Evolutionary conservation across 1,284 basidiomycete genomes (phyloP).

Genomic region (Ustilago crameri): DNA sequence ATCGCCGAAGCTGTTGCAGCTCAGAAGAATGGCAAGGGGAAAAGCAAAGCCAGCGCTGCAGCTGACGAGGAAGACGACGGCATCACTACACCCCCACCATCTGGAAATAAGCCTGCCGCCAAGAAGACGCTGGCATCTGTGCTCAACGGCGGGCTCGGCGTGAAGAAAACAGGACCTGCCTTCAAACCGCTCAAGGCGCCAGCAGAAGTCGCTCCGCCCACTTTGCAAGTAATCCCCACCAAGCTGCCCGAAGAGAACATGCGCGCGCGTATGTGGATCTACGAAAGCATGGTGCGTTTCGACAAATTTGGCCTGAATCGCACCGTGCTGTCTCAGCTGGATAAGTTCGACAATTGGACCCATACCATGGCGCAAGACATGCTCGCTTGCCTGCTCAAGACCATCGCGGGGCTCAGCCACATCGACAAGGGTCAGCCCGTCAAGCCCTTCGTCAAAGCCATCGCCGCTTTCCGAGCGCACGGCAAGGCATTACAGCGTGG

Average conservation of each 20-base stretch:
- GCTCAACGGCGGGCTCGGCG: conserved; percentile 3
- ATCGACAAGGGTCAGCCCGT: conserved; percentile 50
- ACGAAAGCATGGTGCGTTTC: conserved; percentile 59
- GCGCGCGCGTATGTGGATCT: conserved; percentile 59
- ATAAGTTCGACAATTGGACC: conserved; percentile 56
- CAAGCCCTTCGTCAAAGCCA: conserved; percentile 27
- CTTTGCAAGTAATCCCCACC: conserved; percentile 45
- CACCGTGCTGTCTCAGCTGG: conserved; percentile 43
- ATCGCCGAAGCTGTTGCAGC: conserved; percentile 20
- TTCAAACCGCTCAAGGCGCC: conserved; percentile 46
- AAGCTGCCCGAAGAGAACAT: conserved; percentile 50
- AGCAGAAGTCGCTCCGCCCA: conserved; percentile 23
- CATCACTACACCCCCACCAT: conserved; percentile 35
- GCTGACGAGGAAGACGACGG: conserved; percentile 26
- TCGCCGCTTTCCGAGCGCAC: conserved; percentile 35
- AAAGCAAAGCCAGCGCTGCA: neutral
- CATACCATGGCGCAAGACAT: conserved; percentile 49
- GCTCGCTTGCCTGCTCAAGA: conserved; percentile 45
- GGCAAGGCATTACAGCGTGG: conserved; percentile 42
- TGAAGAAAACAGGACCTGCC: conserved; percentile 9
- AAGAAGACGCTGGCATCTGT: conserved; percentile 32
- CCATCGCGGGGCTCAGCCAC: conserved; percentile 45
- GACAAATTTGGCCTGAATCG: conserved; percentile 52
- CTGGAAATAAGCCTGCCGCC: conserved; percentile 8
- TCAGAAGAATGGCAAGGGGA: conserved; percentile 18